Evolutionary conservation across 176 grass and related monocot genomes (phyloP), one percentile per base, ranked within the genome.

Genomic region (Eleusine coracana): DNA sequence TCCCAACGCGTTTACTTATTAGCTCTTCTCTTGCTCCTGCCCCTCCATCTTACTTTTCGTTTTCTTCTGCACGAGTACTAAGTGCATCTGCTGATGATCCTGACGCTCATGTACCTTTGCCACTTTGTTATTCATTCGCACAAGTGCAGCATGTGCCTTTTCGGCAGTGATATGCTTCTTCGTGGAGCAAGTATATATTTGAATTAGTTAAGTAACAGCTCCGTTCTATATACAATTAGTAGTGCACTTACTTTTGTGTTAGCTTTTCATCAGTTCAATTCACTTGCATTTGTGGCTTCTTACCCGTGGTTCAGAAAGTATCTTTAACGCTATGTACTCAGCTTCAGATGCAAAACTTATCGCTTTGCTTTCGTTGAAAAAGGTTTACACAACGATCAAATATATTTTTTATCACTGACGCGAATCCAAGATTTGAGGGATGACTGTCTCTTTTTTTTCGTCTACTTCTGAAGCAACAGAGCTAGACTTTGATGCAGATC

Each of bases 1-100:
- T 62, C 64, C 87, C 87, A 46, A 89, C 51, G 82, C 87, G 76
- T 70, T 85, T 89, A 85, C 82, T 71, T 54, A 50, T 18, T 28
- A 9, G 20, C 40, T 10, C n/a, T 29, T 20, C 40, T 10, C n/a
- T 29, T 20, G 54, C 54, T 56, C 0, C 17, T 51, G 7, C 49
- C 49, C 18, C 16, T 55, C 49, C 49, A 56, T 56, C 54, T 56
- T 56, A 56, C 27, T 44, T 20, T n/a, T 77, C 18, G 44, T 46
- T 46, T 46, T 46, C 44, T 46, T 46, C 44, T 67, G 59, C 59
- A 21, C 60, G 7, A n/a, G 21, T 46, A 42, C 40, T 42, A 34
- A 34, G 31, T 34, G 11, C 44, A 77, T 50, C 64, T 39, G 41
- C 31, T 34, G 31, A 34, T 34, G 31, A 34, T 34, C 31, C 2